A percentile compares a stretch with the other conserved stretches of the same genome.
phyloP scores from a whole-genome alignment of 2,329 filamentous ascomycete species.

The Fusarium sp. region DNA sequence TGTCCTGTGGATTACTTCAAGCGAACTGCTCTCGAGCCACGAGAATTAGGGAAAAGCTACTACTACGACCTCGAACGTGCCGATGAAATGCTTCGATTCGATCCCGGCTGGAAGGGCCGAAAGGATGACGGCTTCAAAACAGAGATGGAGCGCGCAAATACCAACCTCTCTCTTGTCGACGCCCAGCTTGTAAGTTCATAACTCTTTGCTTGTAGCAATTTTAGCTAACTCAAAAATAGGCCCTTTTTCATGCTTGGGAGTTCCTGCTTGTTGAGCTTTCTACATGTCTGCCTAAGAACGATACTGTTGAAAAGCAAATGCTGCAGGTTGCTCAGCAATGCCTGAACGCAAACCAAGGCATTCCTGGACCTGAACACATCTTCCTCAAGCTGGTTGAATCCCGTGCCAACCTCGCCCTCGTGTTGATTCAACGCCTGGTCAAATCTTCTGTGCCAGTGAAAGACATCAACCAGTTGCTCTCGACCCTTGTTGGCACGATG shows the following conservation, averaged over 20 bases:
- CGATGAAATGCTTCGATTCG: slow-evolving; percentile 78
- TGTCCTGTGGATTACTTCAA: slow-evolving; percentile 84
- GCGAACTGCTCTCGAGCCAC: slow-evolving; percentile 73
- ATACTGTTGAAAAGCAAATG: slow-evolving; percentile 74
- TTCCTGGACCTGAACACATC: slow-evolving; percentile 80
- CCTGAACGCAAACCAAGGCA: slow-evolving; percentile 79
- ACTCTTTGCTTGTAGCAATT: slow-evolving; percentile 42
- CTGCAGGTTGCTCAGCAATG: slow-evolving; percentile 81
- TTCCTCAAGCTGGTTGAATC: slow-evolving; percentile 81
- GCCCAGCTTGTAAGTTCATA: slow-evolving; percentile 78
- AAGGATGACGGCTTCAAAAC: slow-evolving; percentile 78
- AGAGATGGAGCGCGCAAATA: slow-evolving; percentile 88
- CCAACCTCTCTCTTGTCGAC: slow-evolving; percentile 91
- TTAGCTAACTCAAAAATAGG: slow-evolving; percentile 58
- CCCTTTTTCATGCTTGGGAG: slow-evolving; percentile 90
- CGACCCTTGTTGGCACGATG: slow-evolving; percentile 64
- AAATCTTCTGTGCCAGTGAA: slow-evolving; percentile 63
- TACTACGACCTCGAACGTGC: slow-evolving; percentile 87
- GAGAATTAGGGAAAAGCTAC: slow-evolving; percentile 78
- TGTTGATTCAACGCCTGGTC: slow-evolving; percentile 83
- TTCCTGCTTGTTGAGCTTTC: slow-evolving; percentile 87
- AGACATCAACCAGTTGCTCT: slow-evolving; percentile 64
- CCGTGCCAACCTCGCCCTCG: slow-evolving; percentile 83
- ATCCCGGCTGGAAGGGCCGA: slow-evolving; percentile 80
- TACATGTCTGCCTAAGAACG: slow-evolving; percentile 66